Conservation (phyloP, 768 basidiomycete genomes). For the Pisolithus sp. region DNA sequence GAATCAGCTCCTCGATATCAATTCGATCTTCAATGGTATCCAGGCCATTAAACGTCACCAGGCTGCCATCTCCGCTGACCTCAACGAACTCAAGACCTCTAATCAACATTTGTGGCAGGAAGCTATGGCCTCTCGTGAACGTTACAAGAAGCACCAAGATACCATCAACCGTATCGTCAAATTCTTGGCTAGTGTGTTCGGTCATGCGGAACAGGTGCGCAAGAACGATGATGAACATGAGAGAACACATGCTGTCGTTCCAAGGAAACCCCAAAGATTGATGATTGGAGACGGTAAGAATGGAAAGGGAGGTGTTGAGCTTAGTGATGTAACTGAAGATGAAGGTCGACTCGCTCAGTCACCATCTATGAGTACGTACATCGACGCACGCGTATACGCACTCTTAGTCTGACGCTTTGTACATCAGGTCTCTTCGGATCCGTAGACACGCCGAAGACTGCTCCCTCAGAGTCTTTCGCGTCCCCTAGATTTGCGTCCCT, state of each 20-base stretch:
- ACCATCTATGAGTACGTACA: slow-evolving; percentile 9
- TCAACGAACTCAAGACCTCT: slow-evolving; percentile 80
- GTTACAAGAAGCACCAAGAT: slow-evolving; percentile 90
- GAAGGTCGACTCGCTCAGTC: slow-evolving; percentile 24
- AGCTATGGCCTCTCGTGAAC: slow-evolving; percentile 66
- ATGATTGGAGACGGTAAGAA: slow-evolving; percentile 56
- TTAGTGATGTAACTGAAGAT: slow-evolving; percentile 37
- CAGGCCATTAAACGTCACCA: slow-evolving; percentile 88
- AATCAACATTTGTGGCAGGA: slow-evolving; percentile 95
- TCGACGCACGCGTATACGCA: not conserved
- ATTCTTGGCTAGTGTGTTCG: slow-evolving; percentile 91
- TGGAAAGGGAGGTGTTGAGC: slow-evolving; percentile 31
- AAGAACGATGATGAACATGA: slow-evolving; percentile 27
- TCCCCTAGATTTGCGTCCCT: slow-evolving; percentile 24
- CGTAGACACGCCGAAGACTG: slow-evolving; percentile 41
- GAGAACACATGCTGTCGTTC: slow-evolving; percentile 39
- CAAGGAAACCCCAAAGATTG: slow-evolving; percentile 47
- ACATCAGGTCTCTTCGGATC: slow-evolving; percentile 36
- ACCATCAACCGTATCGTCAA: slow-evolving; percentile 94
- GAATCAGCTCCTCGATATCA: slow-evolving; percentile 65
- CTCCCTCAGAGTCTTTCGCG: slow-evolving; percentile 27
- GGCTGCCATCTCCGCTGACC: slow-evolving; percentile 80
- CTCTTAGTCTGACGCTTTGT: not conserved
- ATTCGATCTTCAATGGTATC: slow-evolving; percentile 75
- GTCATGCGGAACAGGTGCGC: slow-evolving; percentile 38